Evolutionary conservation across 345 rosid genomes (phyloP).

Genomic region (Citrus trifoliata): DNA sequence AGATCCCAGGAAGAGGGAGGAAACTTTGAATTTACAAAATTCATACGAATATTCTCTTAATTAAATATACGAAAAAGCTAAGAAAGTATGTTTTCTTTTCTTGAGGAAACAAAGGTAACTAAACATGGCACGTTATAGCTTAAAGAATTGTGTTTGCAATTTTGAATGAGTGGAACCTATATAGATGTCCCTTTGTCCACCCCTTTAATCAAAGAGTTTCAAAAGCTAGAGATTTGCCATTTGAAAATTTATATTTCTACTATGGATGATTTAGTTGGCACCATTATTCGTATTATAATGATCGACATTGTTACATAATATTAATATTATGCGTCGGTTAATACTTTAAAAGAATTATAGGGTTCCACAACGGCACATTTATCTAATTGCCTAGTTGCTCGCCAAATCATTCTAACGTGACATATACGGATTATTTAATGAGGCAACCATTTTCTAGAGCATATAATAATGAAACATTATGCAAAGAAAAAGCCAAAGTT

Average conservation of each 20-base stretch:
- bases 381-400: too few relatives aligned
- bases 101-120: conserved; percentile 14
- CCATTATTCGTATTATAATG: too few relatives aligned
- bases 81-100: conserved; percentile 35
- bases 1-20: background rate
- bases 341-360: too few relatives aligned
- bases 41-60: conserved; percentile 3
- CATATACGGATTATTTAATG: too few relatives aligned
- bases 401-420: too few relatives aligned
- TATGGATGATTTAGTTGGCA: background rate
- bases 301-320: too few relatives aligned
- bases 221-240: background rate
- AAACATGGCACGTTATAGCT: conserved; percentile 31
- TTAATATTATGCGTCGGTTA: too few relatives aligned
- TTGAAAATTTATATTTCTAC: background rate
- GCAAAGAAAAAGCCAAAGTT: conserved; percentile 7
- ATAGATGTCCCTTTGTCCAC: conserved; percentile 32
- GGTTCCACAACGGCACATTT: too few relatives aligned
- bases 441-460: background rate
- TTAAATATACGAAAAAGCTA: background rate
- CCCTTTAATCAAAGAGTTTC: conserved; percentile 23
- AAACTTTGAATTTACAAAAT: conserved; percentile 4
- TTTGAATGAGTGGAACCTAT: conserved; percentile 12
- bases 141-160: conserved; percentile 5
- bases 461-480: background rate